Conservation (phyloP, 78 protist genomes). For the Guillardia theta region DNA sequence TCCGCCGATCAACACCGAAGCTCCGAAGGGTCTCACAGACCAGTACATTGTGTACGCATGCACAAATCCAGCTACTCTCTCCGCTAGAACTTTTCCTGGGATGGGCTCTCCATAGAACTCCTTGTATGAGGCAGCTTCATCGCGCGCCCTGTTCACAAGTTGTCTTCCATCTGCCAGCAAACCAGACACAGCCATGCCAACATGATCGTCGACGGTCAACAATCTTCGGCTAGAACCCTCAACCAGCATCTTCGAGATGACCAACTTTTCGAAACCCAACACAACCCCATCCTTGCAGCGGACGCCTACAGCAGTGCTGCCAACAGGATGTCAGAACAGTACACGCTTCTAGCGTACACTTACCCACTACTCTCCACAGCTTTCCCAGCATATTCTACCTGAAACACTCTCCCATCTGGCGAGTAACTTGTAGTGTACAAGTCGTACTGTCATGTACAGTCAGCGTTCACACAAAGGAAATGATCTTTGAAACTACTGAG, state of each 20-base stretch:
- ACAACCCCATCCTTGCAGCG: conserved; percentile 96
- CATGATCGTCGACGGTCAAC: conserved; percentile 75
- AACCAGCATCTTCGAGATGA: conserved; percentile 85
- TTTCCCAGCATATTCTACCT: conserved; percentile 98
- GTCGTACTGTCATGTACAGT: no score
- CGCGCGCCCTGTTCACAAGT: conserved; percentile 79
- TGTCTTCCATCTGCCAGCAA: conserved; percentile 88
- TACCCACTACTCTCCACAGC: conserved; percentile 97
- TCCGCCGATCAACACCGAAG: conserved; percentile 79
- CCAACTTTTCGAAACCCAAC: conserved; percentile 93
- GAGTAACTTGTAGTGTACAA: conserved; percentile 89
- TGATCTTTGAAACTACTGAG: background rate
- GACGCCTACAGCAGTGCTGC: conserved; percentile 88
- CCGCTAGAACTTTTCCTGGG: conserved; percentile 64
- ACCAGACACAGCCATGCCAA: conserved; percentile 78
- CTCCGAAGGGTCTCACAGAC: conserved; percentile 95
- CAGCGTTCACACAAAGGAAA: background rate
- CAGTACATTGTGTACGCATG: conserved; percentile 62
- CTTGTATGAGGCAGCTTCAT: conserved; percentile 80
- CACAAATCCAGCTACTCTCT: conserved; percentile 40
- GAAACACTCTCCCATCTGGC: conserved; percentile 98
- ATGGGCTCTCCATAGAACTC: conserved; percentile 70
- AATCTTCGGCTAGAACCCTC: conserved; percentile 76
- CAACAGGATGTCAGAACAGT: background rate
- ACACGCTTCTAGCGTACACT: background rate